Base-by-base conservation (phyloP, 345 rosid species). In the Populus pruinosa region DNA sequence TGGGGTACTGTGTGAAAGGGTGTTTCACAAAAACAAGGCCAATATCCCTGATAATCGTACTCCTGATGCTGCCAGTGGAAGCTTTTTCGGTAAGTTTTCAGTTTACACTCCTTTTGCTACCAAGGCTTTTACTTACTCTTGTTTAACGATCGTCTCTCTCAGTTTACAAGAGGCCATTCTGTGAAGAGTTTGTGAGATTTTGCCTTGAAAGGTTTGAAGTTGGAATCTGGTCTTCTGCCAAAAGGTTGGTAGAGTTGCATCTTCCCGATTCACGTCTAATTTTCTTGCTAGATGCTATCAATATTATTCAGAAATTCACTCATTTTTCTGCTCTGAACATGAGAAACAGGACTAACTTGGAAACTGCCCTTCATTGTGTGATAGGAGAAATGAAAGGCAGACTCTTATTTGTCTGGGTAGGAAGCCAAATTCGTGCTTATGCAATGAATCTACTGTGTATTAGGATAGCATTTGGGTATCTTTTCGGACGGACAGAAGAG, bases 81-180 rank as follows among this genome's bases (percentile, higher is more conserved):
- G 69, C 59, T 53, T 59, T 44, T 49, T 55, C 1, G 79, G 89
- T 85, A 72, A 77, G n/a, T 47, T 55, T 50, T 71, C 39, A 38
- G 39, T n/a, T 67, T 23, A 4, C 39, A 5, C 8, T 38, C 0
- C 50, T 44, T 13, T 44, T 13, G 14, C 16, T 44, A 44, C 17
- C 14, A 44, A 44, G 14, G 35, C 3, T 56, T 49, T 31, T 11
- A 0, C 29, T 12, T 71, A 61, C 11, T 6, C 17, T 31, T 69
- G 20, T 13, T 53, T 8, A 33, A 11, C 35, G 2, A 18, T 33
- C 3, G 6, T 33, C 18, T 3, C n/a, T 31, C 62, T 55, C 2
- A 89, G 90, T 90, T 66, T 90, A 80, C 66, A 90, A 80, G 79
- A 80, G 89, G 70, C 85, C 93, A 11, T 80, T 78, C 76, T 73